These are phyloP conservation scores for Candida wancherniae DNA, from an alignment of 805 yeast species.

Conservation along the genomic window DNA sequence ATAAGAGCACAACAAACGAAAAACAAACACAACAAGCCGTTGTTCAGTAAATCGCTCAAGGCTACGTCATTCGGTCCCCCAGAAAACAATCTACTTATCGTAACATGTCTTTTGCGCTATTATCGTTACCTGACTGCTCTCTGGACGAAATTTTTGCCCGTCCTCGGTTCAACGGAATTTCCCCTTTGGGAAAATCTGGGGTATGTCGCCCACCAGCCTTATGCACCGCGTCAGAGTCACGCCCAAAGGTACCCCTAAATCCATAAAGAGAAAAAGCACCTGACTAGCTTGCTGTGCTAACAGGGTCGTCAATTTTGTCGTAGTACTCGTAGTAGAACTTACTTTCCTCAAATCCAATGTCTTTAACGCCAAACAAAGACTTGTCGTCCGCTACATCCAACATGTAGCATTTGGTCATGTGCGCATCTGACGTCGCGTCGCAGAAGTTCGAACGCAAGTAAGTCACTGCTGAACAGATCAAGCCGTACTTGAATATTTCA, in stretches of 20 bases:
- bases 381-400: slow-evolving; percentile 34
- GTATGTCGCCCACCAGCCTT: too few species aligned
- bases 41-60: too few species aligned
- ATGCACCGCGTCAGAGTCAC: too few species aligned
- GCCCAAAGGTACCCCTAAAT: too few species aligned
- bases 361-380: slow-evolving; percentile 31
- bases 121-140: slow-evolving; percentile 1
- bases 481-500: slow-evolving; percentile 51
- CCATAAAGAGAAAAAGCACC: too few species aligned
- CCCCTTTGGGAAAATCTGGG: slow-evolving; percentile 19
- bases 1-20: too few species aligned
- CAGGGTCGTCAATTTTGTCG: slow-evolving; percentile 18
- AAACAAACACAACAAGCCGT: too few species aligned
- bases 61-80: too few species aligned
- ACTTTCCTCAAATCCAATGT: slow-evolving; percentile 41
- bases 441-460: slow-evolving; percentile 20
- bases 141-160: too few species aligned
- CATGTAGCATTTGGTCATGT: slow-evolving; percentile 33
- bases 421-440: slow-evolving; percentile 18
- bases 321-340: slow-evolving; percentile 32
- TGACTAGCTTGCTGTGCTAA: too few species aligned
- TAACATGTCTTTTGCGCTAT: background rate
- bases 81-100: too few species aligned
- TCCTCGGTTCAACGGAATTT: slow-evolving; percentile 12
- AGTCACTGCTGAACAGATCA: slow-evolving; percentile 43